Base-by-base conservation (phyloP, 2,329 filamentous ascomycete genomes). In the Trichoderma sp. region DNA sequence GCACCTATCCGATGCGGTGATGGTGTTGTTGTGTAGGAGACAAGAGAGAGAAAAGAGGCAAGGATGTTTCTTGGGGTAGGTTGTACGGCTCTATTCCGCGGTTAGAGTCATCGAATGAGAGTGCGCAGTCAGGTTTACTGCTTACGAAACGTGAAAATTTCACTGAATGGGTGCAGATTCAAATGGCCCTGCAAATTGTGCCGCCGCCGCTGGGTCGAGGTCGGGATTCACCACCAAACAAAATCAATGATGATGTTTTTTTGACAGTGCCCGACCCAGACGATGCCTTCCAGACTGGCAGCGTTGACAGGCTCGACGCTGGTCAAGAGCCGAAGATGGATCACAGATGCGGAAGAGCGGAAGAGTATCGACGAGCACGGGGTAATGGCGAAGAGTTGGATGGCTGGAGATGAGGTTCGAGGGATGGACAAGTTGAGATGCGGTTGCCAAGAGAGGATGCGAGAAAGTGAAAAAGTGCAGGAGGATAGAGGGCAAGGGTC, bases 1-100 rank as follows among this genome's bases (percentile, higher is more conserved):
- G 63, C 63, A 16, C 53, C 49, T 59, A 67, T 67, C 37, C 40
- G 63, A 59, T 29, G 55, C 47, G 55, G 29, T 55, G 49, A 49
- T 58, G 63, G 63, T 29, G 62, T 58, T 35, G 55, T 52, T 52
- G 63, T 2, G 40, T 10, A 19, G 21, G n/a, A 49, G 21, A 49
- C 19, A 24, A 21, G 24, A 49, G 47, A 49, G 21, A 49, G 21
- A 21, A 19, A 67, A 55, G 19, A 11, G 7, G 40, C 24, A 24
- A 49, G 53, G 37, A 24, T 43, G 43, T 49, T 49, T 21, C 31
- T 47, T 29, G 47, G 8, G 60, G 40, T n/a, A 47, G 52, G 62
- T 64, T 52, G 61, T 56, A 56, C 33, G 29, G 61, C 21, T 43
- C 49, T 35, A 29, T 55, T n/a, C 31, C n/a, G 40, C 35, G 63